Percentiles rank a stretch among this genome's conserved stretches.
Conservation (phyloP, 805 yeast species). For the Cyberlindnera maritima region DNA sequence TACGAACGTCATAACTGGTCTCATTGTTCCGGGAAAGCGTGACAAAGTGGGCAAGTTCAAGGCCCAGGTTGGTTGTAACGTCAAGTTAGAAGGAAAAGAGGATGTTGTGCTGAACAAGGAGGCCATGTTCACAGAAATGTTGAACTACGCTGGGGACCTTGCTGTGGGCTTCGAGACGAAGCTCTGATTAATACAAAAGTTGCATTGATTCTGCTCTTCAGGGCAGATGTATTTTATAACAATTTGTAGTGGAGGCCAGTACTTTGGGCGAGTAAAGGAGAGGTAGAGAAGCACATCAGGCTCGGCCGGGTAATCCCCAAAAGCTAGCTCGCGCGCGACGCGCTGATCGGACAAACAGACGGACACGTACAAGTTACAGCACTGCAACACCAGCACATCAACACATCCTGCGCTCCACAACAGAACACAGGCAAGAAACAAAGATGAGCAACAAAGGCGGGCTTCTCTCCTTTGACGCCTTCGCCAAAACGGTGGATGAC, state of each 20-base stretch:
- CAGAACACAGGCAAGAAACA: background rate
- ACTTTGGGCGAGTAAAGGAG: too few species aligned
- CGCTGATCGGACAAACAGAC: too few species aligned
- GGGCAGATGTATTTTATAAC: background rate
- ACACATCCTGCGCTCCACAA: background rate
- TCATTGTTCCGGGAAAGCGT: slow-evolving; percentile 68
- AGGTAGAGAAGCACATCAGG: too few species aligned
- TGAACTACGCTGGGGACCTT: slow-evolving; percentile 65
- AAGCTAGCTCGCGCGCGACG: too few species aligned
- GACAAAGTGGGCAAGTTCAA: slow-evolving; percentile 61
- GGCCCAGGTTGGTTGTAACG: slow-evolving; percentile 74
- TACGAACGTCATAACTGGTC: slow-evolving; percentile 69
- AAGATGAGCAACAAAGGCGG: slow-evolving; percentile 26
- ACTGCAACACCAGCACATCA: too few species aligned
- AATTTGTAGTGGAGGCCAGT: background rate
- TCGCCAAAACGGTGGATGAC: slow-evolving; percentile 92
- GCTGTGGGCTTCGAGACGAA: slow-evolving; percentile 36
- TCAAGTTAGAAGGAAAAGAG: slow-evolving; percentile 55
- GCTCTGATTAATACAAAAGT: slow-evolving; percentile 8
- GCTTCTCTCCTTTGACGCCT: slow-evolving; percentile 73
- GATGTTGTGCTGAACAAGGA: slow-evolving; percentile 63
- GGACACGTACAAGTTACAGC: too few species aligned
- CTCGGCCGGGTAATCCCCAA: too few species aligned
- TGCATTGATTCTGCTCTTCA: background rate
- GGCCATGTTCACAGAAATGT: slow-evolving; percentile 72